Conservation (phyloP, 306 rosid species). For the Lagenaria siceraria region DNA sequence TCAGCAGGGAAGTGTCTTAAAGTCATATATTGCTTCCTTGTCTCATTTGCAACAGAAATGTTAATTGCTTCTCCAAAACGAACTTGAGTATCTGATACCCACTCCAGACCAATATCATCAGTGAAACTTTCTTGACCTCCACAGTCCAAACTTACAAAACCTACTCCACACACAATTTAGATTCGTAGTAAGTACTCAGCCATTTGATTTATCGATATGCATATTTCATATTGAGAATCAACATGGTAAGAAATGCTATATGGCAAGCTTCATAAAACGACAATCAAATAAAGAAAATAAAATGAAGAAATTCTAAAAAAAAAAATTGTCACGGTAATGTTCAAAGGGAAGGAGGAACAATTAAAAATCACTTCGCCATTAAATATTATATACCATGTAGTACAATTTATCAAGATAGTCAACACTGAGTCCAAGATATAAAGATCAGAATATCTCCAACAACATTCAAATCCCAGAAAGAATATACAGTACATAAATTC, state of each 20-base stretch:
- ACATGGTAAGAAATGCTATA: not conserved
- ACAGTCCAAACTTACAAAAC: slow-evolving; percentile 90
- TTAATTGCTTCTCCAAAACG: slow-evolving; percentile 41
- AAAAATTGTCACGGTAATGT: not conserved
- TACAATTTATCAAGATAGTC: not conserved
- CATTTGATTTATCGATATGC: not conserved
- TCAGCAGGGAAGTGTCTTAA: slow-evolving; percentile 81
- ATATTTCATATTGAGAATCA: not conserved
- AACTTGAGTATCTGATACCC: slow-evolving; percentile 59
- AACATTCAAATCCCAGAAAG: not conserved
- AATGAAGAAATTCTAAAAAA: not conserved
- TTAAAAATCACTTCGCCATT: not conserved
- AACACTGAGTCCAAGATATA: not conserved
- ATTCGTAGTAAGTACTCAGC: not conserved
- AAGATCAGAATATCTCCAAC: not conserved
- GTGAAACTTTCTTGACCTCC: slow-evolving; percentile 62
- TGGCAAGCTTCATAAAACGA: not conserved
- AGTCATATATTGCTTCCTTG: slow-evolving; percentile 55
- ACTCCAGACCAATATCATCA: slow-evolving; percentile 65
- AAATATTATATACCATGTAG: not conserved
- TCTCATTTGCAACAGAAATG: slow-evolving; percentile 58
- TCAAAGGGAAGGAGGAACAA: not conserved
- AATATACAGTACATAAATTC: not conserved
- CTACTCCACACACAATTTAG: slow-evolving; percentile 21
- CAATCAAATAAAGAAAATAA: not conserved